Base-by-base conservation (phyloP, 2,329 filamentous ascomycete genomes). In the Pseudocercospora fuligena region DNA sequence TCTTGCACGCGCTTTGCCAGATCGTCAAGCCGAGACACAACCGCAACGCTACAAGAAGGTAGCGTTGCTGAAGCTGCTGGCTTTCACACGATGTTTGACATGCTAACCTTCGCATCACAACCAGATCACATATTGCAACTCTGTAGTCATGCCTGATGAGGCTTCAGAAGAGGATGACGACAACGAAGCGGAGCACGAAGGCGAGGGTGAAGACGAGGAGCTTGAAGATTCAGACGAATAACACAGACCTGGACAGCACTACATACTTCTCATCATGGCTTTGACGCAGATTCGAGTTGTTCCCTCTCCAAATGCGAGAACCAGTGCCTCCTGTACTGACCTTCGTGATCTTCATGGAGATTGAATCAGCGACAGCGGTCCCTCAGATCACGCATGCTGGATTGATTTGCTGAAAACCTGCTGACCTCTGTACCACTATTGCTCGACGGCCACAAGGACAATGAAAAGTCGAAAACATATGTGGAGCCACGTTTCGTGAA, bases 41-140 rank as follows among this genome's bases (percentile, higher is more conserved):
- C 16, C 40, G 40, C 40, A 16, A 43, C 40, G 36, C 9, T 36
- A 36, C 33, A 8, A 3, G 12, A 14, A 3, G 33, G 14, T 36
- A 36, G 12, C 33, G 36, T n/a, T n/a, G 36, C 36, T n/a, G 36
- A 16, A 40, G 12, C 3, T 43, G 14, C 40, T 43, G 16, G 14
- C 40, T n/a, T 43, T 43, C 16, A 7, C 8, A 43, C n/a, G 16
- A 19, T 19, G n/a, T 43, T 51, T 21, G 19, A 29, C 46, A n/a
- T 49, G 54, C 51, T 59, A 53, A 64, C 36, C 31, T 6, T 27
- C 16, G 19, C 11, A 31, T n/a, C 25, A 29, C 33, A 19, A 59
- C 46, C 77, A 85, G 83, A 81, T 84, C 72, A 82, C 80, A 9
- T 83, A 84, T 71, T 75, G 84, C 49, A 85, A 85, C 75, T 80